Base-by-base conservation (phyloP, 805 yeast genomes). In the Yamadazyma ubonensis region DNA sequence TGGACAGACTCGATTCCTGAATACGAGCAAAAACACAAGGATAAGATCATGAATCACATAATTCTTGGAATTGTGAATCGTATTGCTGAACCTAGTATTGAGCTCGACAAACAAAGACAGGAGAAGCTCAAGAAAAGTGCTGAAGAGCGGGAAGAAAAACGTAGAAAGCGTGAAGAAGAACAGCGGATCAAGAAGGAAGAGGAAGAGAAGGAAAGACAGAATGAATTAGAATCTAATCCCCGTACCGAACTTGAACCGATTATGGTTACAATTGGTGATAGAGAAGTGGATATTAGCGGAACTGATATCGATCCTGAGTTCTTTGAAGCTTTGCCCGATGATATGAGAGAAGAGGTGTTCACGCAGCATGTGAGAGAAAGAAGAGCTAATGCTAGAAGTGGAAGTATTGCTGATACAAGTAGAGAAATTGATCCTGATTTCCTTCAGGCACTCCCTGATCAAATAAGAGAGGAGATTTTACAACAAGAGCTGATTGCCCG, bases 241-340 rank as follows among this genome's bases (percentile, higher is more conserved):
- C 37, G 33, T 6, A 19, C 39, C 10, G 27, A 36, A 6, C 38
- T 41, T 18, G 70, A 59, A 6, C 90, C 95, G 0, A 70, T 85
- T 0, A 75, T 73, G 66, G 88, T 90, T 3, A 69, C 69, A 9
- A 83, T 90, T 48, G 89, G 88, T 26, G 95, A 84, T 17, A 63
- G 82, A 19, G 80, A 81, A 36, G 89, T 90, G 25, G 95, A 90
- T 55, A 85, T 90, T 26, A 76, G 90, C 29, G 95, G 93, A 0
- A 81, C 96, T 2, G 96, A 86, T 39, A 87, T 90, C 43, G 97
- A 90, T 61, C 95, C 96, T 0, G 91, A 86, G 49, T 90, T 88
- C 57, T 69, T 90, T 44, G 84, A 83, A 51, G 96, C 96, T 0
- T 70, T 90, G 26, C 97, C 97, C 0, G 96, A 87, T 31, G 93